A percentile compares a stretch with the other conserved stretches of the same genome.
Conservation (phyloP, 148 eudicot genomes). For the Rhododendron molle region DNA sequence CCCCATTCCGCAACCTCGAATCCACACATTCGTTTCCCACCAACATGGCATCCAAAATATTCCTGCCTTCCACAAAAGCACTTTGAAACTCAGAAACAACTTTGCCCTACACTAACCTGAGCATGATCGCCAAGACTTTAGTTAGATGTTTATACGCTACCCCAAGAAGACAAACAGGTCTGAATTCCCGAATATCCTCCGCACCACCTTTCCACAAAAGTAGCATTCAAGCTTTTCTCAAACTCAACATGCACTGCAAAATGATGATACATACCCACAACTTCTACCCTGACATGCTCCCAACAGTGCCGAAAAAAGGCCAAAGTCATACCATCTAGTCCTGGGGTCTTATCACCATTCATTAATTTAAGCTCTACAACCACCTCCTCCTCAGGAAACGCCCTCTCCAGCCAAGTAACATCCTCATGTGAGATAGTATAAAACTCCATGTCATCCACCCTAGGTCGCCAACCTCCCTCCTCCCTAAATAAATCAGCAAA, state of each 20-base stretch:
- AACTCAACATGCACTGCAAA: neutral
- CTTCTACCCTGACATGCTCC: neutral
- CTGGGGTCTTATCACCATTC: too few species aligned
- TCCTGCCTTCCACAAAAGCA: too few species aligned
- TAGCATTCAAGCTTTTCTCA: neutral
- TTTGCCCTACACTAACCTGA: too few species aligned
- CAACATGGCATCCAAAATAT: too few species aligned
- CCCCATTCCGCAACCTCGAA: too few species aligned
- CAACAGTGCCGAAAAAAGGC: neutral
- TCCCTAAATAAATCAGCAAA: neutral
- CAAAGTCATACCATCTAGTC: neutral
- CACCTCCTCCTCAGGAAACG: too few species aligned
- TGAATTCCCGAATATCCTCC: neutral
- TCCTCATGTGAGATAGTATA: neutral
- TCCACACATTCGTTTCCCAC: too few species aligned
- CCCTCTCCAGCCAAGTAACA: too few species aligned
- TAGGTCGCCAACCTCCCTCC: neutral
- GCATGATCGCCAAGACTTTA: too few species aligned
- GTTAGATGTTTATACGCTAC: too few species aligned
- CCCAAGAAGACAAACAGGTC: neutral
- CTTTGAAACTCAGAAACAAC: too few species aligned
- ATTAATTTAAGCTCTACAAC: too few species aligned
- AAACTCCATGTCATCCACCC: neutral
- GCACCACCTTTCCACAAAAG: neutral
- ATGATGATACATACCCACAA: neutral